Base-by-base conservation (phyloP, 139 green algal species). In the Spirogloea muscicola region DNA sequence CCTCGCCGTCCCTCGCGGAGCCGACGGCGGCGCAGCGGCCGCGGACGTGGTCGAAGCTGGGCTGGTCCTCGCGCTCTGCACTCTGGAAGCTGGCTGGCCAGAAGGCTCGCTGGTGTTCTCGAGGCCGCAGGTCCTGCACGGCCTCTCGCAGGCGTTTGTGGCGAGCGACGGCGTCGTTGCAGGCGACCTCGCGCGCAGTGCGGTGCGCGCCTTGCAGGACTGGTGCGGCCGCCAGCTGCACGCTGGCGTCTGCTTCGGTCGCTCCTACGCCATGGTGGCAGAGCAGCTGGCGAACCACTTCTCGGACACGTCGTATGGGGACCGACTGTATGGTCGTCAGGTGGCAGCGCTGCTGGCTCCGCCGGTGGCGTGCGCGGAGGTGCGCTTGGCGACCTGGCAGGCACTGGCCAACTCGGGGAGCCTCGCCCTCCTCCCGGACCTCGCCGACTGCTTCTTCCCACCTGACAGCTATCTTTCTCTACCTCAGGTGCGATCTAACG, bases 311-410 rank as follows among this genome's bases (percentile, higher is more conserved):
- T 76, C 68, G 6, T 76, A 42, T 36, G 68, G 68, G 58, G 57
- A 76, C 68, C 31, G 3, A 25, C 33, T 76, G 7, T 76, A 48
- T 76, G 68, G n/a, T 6, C 57, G 57, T 3, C 68, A 76, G 9
- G 7, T 76, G 5, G 7, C 33, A 13, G 18, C 75, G 29, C 7
- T 76, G 55, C 58, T 76, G 9, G 25, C 33, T 27, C 57, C 21
- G 31, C 49, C 38, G 36, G 57, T 38, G 55, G 6, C 49, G 9
- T 9, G 16, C 4, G 10, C 37, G 4, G n/a, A n/a, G n/a, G 49
- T 74, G 9, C 48, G 64, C 5, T 4, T 10, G 48, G 16, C 16
- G 5, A 27, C 52, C 25, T 74, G 64, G 64, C 9, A 16, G 6
- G 48, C n/a, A 6, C 64, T 64, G 55, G 10, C 41, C 25, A 42